A percentile compares a stretch with the other conserved stretches of the same genome.
phyloP scores from a whole-genome alignment of 176 grass and related monocot genomes.

The Chloris gayana region DNA sequence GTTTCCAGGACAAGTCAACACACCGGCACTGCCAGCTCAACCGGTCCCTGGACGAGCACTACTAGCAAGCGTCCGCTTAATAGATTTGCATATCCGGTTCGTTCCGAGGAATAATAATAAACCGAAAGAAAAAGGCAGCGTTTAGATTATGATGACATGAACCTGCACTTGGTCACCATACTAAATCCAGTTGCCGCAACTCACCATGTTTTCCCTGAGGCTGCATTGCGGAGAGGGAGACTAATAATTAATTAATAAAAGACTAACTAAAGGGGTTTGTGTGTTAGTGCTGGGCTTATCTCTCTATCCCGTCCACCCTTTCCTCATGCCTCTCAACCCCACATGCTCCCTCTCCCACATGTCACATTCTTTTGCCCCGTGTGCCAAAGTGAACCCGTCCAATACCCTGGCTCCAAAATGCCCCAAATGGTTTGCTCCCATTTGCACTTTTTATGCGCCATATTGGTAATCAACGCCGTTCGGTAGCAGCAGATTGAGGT shows the following conservation, averaged over 20 bases:
- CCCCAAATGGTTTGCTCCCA: background rate
- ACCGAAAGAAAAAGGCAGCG: background rate
- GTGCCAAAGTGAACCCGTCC: conserved; percentile 15
- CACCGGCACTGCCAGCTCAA: background rate
- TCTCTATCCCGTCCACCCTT: conserved; percentile 28
- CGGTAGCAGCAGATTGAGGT: too few species aligned
- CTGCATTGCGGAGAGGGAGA: background rate
- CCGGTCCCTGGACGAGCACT: background rate
- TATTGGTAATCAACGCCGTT: background rate
- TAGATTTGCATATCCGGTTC: background rate
- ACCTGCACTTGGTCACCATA: background rate
- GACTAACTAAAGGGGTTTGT: background rate
- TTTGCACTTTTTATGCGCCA: background rate
- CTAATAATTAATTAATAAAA: conserved; percentile 18
- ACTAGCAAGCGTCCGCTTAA: background rate
- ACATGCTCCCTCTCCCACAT: background rate
- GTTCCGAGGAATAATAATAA: background rate
- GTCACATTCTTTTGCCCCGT: background rate
- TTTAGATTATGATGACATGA: conserved; percentile 31
- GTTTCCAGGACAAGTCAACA: conserved; percentile 34
- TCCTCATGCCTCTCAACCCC: conserved; percentile 9
- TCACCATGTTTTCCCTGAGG: conserved; percentile 40
- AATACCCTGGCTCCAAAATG: background rate
- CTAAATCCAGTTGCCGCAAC: conserved; percentile 14
- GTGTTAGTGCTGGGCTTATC: conserved; percentile 37